These are phyloP conservation scores for Stachybotrys chlorohalonatus DNA, from an alignment of 2,329 filamentous ascomycete species.

Conservation along the genomic window DNA sequence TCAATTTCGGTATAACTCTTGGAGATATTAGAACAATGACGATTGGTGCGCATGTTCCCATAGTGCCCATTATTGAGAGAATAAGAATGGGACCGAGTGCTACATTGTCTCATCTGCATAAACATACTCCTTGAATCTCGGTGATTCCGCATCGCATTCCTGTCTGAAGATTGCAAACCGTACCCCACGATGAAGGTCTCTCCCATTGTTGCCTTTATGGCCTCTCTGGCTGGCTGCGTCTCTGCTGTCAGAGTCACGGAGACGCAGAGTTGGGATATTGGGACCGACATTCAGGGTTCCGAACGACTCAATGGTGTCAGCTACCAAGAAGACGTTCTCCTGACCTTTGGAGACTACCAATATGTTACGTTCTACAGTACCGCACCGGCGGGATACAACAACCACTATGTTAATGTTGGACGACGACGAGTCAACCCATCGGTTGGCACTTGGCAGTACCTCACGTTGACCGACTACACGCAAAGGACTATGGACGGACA, in stretches of 20 bases:
- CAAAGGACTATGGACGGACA: slow-evolving; percentile 10
- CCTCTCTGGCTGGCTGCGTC: neutral
- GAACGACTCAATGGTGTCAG: slow-evolving; percentile 10
- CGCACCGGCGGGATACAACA: slow-evolving; percentile 6
- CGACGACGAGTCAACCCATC: slow-evolving; percentile 2
- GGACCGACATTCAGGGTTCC: slow-evolving; percentile 6
- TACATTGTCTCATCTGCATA: neutral
- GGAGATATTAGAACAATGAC: neutral
- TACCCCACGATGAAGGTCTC: neutral
- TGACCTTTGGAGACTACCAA: slow-evolving; percentile 9
- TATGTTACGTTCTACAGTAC: slow-evolving; percentile 11
- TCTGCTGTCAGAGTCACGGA: neutral
- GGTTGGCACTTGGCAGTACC: slow-evolving; percentile 7
- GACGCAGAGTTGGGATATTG: slow-evolving; percentile 4
- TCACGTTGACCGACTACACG: slow-evolving; percentile 10
- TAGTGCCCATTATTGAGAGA: neutral
- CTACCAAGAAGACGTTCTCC: slow-evolving; percentile 10
- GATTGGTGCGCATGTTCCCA: neutral
- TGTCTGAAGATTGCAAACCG: neutral
- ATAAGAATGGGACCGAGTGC: neutral
- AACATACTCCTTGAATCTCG: neutral
- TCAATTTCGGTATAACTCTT: neutral
- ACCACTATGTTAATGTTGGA: slow-evolving; percentile 9
- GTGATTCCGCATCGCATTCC: neutral
- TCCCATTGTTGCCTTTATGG: neutral